phyloP scores from a whole-genome alignment of 306 rosid species.

The Cucurbita argyrosperma region DNA sequence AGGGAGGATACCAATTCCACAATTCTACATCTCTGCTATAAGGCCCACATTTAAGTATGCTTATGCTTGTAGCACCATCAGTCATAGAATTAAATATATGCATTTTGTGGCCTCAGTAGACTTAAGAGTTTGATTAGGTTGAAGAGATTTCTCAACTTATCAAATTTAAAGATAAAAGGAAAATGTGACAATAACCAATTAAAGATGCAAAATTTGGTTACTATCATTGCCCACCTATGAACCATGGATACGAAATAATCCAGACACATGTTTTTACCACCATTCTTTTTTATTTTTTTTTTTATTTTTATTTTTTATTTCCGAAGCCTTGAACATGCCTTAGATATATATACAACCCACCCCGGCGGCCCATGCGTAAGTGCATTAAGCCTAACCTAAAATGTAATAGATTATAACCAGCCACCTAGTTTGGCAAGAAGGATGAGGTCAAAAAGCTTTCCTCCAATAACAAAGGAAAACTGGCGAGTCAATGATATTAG shows the following conservation, averaged over 20 bases:
- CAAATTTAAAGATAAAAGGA: background rate
- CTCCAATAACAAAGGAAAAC: background rate
- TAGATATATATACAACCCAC: too few relatives aligned
- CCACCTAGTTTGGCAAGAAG: background rate
- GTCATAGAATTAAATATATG: background rate
- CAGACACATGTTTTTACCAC: too few relatives aligned
- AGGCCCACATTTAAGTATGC: background rate
- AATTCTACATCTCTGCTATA: background rate
- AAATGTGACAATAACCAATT: background rate
- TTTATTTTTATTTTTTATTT: too few relatives aligned
- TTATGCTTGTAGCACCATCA: background rate
- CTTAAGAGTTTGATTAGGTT: background rate
- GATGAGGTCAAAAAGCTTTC: background rate
- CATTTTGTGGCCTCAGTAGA: background rate
- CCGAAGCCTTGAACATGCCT: too few relatives aligned
- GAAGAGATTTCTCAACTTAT: background rate
- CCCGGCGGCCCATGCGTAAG: too few relatives aligned
- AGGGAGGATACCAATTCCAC: background rate
- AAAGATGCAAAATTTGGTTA: background rate
- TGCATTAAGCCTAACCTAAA: background rate
- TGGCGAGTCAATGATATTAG: background rate
- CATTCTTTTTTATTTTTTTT: too few relatives aligned
- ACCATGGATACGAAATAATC: too few relatives aligned
- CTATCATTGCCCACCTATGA: background rate
- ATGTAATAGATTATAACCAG: background rate